Conservation (phyloP, 2,329 filamentous ascomycete genomes). For the Nannizzia gypsea region DNA sequence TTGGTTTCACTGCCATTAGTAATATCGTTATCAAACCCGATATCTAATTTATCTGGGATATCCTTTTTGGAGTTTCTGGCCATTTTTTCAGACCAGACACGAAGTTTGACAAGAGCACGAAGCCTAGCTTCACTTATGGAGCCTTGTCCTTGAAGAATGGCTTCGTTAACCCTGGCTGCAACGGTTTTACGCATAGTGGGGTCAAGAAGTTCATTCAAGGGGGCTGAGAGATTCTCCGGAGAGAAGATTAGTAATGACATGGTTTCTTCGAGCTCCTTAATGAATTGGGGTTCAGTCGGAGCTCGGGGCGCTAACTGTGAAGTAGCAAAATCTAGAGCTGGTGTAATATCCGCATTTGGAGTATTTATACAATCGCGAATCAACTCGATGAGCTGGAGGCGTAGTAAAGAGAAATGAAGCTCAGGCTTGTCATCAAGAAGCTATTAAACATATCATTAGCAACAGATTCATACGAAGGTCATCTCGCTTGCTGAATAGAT, state of each 20-base stretch:
- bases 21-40: conserved; percentile 31
- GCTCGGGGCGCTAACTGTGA: conserved; percentile 78
- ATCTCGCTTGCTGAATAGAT: conserved; percentile 11
- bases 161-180: conserved; percentile 80
- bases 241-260: conserved; percentile 88
- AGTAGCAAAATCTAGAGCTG: conserved; percentile 77
- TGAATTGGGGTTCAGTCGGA: conserved; percentile 65
- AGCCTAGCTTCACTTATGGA: conserved; percentile 69
- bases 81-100: conserved; percentile 67
- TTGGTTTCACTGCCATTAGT: conserved; percentile 18
- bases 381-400: conserved; percentile 85
- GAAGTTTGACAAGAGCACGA: conserved; percentile 64
- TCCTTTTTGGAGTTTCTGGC: conserved; percentile 38
- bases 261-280: conserved; percentile 78
- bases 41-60: conserved; percentile 34
- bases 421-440: conserved; percentile 73
- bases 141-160: conserved; percentile 64
- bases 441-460: conserved; percentile 38
- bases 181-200: conserved; percentile 69
- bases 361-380: conserved; percentile 63
- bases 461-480: conserved; percentile 6
- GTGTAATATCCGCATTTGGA: conserved; percentile 59
- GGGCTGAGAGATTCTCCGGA: conserved; percentile 62
- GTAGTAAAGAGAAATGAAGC: conserved; percentile 78
- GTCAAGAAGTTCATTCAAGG: conserved; percentile 64